Evolutionary conservation across 257 asterid genomes (phyloP).

Genomic region (Solanum dulcamara): DNA sequence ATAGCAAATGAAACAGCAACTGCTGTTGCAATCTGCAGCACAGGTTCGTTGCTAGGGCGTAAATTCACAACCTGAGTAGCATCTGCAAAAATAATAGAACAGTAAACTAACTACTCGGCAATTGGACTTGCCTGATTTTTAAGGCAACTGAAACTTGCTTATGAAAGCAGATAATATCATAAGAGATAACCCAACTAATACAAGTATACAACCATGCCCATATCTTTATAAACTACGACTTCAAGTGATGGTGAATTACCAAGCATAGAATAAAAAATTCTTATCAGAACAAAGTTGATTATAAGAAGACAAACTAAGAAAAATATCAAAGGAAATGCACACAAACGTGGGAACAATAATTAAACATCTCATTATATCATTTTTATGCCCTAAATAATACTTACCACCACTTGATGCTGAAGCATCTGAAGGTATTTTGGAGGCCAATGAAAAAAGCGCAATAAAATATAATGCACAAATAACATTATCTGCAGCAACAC

Average conservation of each 20-base stretch:
- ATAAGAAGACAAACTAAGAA: neutral
- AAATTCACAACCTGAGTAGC: constrained; percentile 22
- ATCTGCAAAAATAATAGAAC: constrained; percentile 20
- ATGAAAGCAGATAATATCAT: neutral
- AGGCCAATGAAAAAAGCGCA: constrained; percentile 56
- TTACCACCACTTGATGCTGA: constrained; percentile 27
- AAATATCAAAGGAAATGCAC: neutral
- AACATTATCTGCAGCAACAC: constrained; percentile 90
- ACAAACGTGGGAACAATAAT: neutral
- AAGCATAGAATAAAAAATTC: neutral
- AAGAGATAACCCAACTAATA: neutral
- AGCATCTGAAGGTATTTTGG: constrained; percentile 65
- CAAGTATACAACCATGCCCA: neutral
- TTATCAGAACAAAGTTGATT: neutral
- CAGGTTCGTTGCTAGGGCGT: constrained; percentile 30
- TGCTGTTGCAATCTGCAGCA: constrained; percentile 50
- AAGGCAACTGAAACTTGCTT: neutral
- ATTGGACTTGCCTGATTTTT: neutral
- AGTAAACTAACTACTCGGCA: neutral
- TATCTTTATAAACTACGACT: neutral
- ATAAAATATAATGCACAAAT: constrained; percentile 63
- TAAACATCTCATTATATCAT: neutral
- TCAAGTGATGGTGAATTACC: neutral
- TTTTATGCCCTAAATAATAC: neutral
- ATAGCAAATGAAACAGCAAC: constrained; percentile 58